phyloP scores from a whole-genome alignment of 306 rosid species.

The Notholithocarpus densiflorus region DNA sequence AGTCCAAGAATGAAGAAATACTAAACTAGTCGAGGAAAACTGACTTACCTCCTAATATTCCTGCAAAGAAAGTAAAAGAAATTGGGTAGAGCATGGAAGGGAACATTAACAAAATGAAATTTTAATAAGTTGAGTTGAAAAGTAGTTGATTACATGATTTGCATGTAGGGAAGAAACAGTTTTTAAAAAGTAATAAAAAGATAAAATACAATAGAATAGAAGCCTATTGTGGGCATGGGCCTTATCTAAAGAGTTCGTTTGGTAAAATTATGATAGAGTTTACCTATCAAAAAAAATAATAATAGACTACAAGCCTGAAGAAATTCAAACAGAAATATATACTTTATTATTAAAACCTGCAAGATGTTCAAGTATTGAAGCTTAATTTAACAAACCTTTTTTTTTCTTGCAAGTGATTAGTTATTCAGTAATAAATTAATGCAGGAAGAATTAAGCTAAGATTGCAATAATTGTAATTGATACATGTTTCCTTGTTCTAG shows the following conservation, averaged over 20 bases:
- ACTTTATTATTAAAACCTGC: neutral
- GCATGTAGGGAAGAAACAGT: neutral
- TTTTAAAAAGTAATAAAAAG: neutral
- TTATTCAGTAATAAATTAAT: neutral
- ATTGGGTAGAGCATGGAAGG: neutral
- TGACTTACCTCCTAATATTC: neutral
- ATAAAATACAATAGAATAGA: neutral
- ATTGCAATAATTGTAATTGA: neutral
- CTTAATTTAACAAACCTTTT: neutral
- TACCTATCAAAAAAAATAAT: too few relatives aligned
- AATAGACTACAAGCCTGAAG: neutral
- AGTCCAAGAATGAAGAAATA: neutral
- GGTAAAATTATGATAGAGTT: too few relatives aligned
- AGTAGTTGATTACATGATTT: neutral
- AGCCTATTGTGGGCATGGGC: too few relatives aligned
- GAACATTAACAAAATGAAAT: neutral
- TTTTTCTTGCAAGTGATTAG: neutral
- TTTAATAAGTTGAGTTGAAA: neutral
- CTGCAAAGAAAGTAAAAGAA: neutral
- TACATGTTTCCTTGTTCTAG: conserved; percentile 46
- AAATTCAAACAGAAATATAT: neutral
- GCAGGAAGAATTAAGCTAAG: neutral
- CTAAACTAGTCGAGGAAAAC: neutral
- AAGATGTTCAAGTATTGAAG: neutral
- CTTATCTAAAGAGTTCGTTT: too few relatives aligned